A percentile compares a stretch with the other conserved stretches of the same genome.
Conservation (phyloP, 768 basidiomycete genomes). For the Mycena vulgaris region DNA sequence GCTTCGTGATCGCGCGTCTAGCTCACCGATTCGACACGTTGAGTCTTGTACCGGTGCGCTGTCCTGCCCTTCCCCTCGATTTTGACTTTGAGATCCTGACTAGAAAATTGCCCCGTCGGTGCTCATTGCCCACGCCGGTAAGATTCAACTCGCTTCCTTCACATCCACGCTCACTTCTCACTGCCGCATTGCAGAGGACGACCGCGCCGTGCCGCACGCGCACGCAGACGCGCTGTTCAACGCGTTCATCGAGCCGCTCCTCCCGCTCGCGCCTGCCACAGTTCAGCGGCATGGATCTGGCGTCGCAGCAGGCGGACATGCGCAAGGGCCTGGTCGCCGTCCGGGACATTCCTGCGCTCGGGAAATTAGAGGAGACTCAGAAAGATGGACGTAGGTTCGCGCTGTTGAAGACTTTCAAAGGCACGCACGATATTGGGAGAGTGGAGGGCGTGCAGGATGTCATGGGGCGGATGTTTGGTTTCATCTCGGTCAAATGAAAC, state of each 20-base stretch:
- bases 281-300: background rate
- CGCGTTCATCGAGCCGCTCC: background rate
- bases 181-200: background rate
- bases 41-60: background rate
- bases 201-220: background rate
- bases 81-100: background rate
- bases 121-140: background rate
- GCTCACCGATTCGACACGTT: background rate
- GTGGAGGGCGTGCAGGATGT: slow-evolving; percentile 82
- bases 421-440: slow-evolving; percentile 72
- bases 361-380: background rate
- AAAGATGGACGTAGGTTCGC: background rate
- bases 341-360: background rate
- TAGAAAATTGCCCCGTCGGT: background rate
- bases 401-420: slow-evolving; percentile 57
- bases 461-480: slow-evolving; percentile 59
- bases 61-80: background rate
- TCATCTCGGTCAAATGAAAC: background rate
- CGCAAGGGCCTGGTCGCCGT: background rate
- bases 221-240: background rate
- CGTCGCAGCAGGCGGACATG: slow-evolving; percentile 56
- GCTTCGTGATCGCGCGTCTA: too few relatives aligned
- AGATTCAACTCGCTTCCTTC: too few relatives aligned
- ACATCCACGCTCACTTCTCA: background rate
- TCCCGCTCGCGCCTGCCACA: background rate